phyloP scores from a whole-genome alignment of 805 yeast species.

The Tetrapisispora phaffii region DNA sequence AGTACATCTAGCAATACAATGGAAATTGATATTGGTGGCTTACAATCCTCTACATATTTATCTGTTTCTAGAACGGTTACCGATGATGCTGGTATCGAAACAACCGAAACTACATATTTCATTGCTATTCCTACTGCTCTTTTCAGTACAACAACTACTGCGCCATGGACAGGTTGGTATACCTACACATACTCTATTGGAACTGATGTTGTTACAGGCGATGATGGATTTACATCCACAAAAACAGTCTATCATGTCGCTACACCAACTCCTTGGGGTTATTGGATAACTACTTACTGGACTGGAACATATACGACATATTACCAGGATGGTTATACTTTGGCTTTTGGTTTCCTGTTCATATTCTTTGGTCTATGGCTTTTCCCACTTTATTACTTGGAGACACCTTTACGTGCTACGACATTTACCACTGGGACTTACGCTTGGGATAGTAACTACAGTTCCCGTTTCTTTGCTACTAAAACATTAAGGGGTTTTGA shows the following conservation, averaged over 20 bases:
- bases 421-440: not conserved
- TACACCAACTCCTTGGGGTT: conserved; percentile 1
- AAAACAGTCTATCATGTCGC: conserved; percentile 6
- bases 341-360: not conserved
- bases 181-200: conserved; percentile 1
- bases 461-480: too few relatives aligned
- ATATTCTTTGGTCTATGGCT: not conserved
- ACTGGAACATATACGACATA: not conserved
- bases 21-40: not conserved
- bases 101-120: not conserved
- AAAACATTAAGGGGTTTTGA: not conserved
- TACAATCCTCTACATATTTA: not conserved
- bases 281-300: not conserved
- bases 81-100: not conserved
- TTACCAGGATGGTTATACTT: not conserved
- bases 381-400: too few relatives aligned
- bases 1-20: too few relatives aligned
- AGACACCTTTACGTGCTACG: not conserved
- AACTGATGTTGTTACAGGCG: not conserved
- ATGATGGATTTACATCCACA: not conserved
- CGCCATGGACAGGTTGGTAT: not conserved
- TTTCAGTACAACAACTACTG: not conserved
- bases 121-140: not conserved
- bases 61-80: not conserved
- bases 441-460: too few relatives aligned